Evolutionary conservation across 2,329 filamentous ascomycete genomes (phyloP), one percentile per base, ranked within the genome.

Genomic region (Neonectria neomacrospora): DNA sequence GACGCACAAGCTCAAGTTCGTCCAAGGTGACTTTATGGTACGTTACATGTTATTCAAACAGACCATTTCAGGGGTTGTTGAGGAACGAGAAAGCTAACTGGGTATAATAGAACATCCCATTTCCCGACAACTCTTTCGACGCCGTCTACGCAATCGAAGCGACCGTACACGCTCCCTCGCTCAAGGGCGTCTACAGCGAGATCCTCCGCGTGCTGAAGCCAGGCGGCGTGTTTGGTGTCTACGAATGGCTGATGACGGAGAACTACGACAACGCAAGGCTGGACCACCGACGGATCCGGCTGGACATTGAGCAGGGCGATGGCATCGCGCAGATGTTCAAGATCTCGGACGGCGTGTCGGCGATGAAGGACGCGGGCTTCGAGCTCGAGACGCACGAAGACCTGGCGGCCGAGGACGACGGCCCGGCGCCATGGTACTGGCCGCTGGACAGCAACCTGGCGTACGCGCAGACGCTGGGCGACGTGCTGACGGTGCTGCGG

Each of bases 211-310:
- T 97, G 30, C 84, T 97, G 64, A 97, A 97, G 86, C 94, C 94
- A n/a, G 94, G 94, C 63, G 94, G 94, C 77, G 85, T 91, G 57
- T 97, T 97, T 74, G 94, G 94, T 74, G 94, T 97, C 54, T 97
- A 97, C 81, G 94, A 97, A 80, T 97, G 94, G 94, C 84, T 97
- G 73, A 97, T 97, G 94, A 97, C 93, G 12, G 93, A 97, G 67
- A 83, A 89, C n/a, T 97, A 96, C 81, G 90, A 97, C 83, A 94
- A 96, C 77, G 83, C 90, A 66, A 92, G 97, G 84, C 80, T 91
- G 1, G 85, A 90, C 73, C 94, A 97, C 83, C 90, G 93, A 67
- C 88, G 91, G 74, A 95, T 97, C 75, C 91, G 94, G 63, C 88
- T 97, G 16, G 93, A 91, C 69, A 97, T 97, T 68, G 94, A 97